Conservation (phyloP, 495 filamentous ascomycete species). For the Darksidea phi region DNA sequence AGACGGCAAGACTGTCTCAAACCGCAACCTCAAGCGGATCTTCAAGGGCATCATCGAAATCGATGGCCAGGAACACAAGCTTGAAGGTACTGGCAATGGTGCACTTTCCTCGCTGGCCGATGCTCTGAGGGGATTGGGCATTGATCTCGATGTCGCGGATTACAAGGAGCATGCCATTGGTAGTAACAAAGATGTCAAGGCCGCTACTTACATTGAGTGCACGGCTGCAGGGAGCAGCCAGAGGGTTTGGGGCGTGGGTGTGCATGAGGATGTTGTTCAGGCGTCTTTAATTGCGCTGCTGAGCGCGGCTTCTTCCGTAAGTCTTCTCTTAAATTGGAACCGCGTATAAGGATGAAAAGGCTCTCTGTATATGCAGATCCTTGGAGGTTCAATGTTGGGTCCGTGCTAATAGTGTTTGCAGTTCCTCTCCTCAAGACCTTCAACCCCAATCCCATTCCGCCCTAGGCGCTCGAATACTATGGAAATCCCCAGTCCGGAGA, state of each 20-base stretch:
- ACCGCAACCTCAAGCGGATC: slow-evolving; percentile 71
- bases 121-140: slow-evolving; percentile 75
- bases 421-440: slow-evolving; percentile 58
- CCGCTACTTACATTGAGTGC: slow-evolving; percentile 92
- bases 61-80: slow-evolving; percentile 73
- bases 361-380: too few species aligned
- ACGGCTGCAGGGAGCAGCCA: slow-evolving; percentile 65
- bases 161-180: slow-evolving; percentile 97
- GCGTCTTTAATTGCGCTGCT: slow-evolving; percentile 86
- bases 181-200: slow-evolving; percentile 74
- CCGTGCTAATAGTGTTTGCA: too few species aligned
- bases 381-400: too few species aligned
- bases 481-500: slow-evolving; percentile 33
- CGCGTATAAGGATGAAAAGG: too few species aligned
- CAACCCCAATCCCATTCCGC: slow-evolving; percentile 55
- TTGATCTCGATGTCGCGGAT: slow-evolving; percentile 87
- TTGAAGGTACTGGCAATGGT: slow-evolving; percentile 82
- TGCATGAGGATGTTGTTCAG: slow-evolving; percentile 93
- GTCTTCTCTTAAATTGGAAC: slow-evolving; percentile 39
- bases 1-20: slow-evolving; percentile 67
- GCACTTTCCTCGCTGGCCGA: slow-evolving; percentile 85
- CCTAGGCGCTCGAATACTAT: slow-evolving; percentile 42
- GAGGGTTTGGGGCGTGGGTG: slow-evolving; percentile 92
- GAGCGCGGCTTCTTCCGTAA: slow-evolving; percentile 83
- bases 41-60: slow-evolving; percentile 88